Evolutionary conservation across 306 rosid species (phyloP).

Genomic region (Pyrus bretschneideri): DNA sequence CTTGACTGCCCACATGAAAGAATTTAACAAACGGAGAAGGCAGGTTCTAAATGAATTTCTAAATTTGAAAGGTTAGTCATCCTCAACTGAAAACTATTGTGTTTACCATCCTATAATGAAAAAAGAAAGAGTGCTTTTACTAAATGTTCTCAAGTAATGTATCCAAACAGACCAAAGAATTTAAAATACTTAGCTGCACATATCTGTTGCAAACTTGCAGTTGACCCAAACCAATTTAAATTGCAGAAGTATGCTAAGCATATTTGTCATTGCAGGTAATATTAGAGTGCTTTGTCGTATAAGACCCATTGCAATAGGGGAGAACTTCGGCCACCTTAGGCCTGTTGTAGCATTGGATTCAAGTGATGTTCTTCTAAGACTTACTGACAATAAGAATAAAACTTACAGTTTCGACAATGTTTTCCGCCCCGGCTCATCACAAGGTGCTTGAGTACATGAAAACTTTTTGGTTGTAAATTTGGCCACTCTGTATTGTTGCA

Average conservation of each 20-base stretch:
- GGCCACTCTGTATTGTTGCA: not conserved
- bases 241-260: not conserved
- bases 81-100: not conserved
- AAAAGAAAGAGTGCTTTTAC: too few species aligned
- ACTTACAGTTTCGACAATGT: slow-evolving; percentile 31
- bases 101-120: too few species aligned
- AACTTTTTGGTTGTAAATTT: not conserved
- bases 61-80: slow-evolving; percentile 34
- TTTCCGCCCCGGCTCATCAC: slow-evolving; percentile 32
- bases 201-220: too few species aligned
- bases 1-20: slow-evolving; percentile 20
- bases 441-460: slow-evolving; percentile 24
- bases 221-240: not conserved
- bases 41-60: slow-evolving; percentile 27
- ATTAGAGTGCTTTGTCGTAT: slow-evolving; percentile 36
- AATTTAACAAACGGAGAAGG: slow-evolving; percentile 28
- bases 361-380: slow-evolving; percentile 23
- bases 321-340: slow-evolving; percentile 16
- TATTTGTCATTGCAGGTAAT: slow-evolving; percentile 23
- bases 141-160: too few species aligned
- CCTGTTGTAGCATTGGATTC: slow-evolving; percentile 21
- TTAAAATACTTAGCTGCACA: too few species aligned
- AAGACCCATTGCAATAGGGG: slow-evolving; percentile 22
- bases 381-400: slow-evolving; percentile 24
- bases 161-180: too few species aligned